Evolutionary conservation across 2,329 filamentous ascomycete species (phyloP), one percentile per base, ranked within the genome.

Genomic region (Cladophialophora immunda): DNA sequence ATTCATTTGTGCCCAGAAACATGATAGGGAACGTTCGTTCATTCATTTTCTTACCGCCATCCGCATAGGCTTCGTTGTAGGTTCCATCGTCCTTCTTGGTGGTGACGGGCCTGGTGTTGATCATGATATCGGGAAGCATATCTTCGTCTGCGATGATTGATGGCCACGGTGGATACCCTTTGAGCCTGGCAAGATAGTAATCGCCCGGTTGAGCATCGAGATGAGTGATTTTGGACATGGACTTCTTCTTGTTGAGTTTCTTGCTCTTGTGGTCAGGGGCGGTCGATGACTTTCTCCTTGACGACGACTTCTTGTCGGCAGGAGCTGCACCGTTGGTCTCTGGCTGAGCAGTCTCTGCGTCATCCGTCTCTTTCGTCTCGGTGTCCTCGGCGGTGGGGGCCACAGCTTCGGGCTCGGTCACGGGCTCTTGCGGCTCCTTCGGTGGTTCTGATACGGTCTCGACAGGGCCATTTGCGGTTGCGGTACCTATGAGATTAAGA

Each of bases 1-100:
- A 98, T 85, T 98, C 94, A 75, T 98, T 97, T 41, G 94, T 97
- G 70, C 88, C 85, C 58, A 98, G 83, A 78, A 97, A 98, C 94
- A 98, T 97, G 76, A 98, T 89, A 4, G 94, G 92, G 77, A 93
- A 98, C 32, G 91, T 93, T 70, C 94, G 88, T 79, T 97, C 93
- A 68, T 90, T 87, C 50, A 87, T 89, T 72, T 93, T 91, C 83
- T 95, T 95, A 74, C 92, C 94, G 68, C 91, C 94, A 74, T 97
- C 93, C 47, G 89, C 88, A 76, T 92, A 97, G 71, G 94, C 92
- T 67, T 93, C 92, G 62, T 92, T 89, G 78, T 95, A 97, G 47
- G 90, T 91, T 65, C 94, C 94, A 79, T 98, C 94, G 25, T 87
- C 82, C 66, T 91, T 89, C 73, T 88, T 89, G 25, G 94, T 93